phyloP scores from a whole-genome alignment of 2,329 filamentous ascomycete genomes.

The Dactylonectria macrodidyma region DNA sequence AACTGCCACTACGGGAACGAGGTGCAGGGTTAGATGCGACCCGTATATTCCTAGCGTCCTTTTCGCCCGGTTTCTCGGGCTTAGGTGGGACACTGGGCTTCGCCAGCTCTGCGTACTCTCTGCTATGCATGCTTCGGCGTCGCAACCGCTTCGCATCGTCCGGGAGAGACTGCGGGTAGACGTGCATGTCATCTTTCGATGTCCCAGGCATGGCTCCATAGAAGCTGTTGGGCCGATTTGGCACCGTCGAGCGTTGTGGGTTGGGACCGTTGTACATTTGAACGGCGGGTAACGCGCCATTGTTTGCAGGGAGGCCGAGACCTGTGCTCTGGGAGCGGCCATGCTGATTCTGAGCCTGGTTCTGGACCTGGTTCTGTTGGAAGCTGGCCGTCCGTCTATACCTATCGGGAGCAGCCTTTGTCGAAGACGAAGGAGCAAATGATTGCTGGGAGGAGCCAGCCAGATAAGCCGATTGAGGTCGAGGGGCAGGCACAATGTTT shows the following conservation, averaged over 20 bases:
- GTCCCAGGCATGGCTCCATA: slow-evolving; percentile 63
- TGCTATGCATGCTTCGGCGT: slow-evolving; percentile 84
- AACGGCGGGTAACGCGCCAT: slow-evolving; percentile 46
- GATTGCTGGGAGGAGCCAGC: slow-evolving; percentile 62
- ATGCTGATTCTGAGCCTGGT: slow-evolving; percentile 50
- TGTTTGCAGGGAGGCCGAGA: slow-evolving; percentile 42
- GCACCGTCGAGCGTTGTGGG: slow-evolving; percentile 52
- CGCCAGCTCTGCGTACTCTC: slow-evolving; percentile 55
- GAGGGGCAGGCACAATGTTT: slow-evolving; percentile 57
- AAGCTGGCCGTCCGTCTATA: slow-evolving; percentile 75
- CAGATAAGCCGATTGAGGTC: slow-evolving; percentile 61
- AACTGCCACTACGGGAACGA: slow-evolving; percentile 69
- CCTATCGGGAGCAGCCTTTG: slow-evolving; percentile 77
- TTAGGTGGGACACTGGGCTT: slow-evolving; percentile 42
- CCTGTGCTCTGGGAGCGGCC: slow-evolving; percentile 55
- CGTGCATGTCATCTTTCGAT: slow-evolving; percentile 78
- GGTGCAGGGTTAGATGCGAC: slow-evolving; percentile 49
- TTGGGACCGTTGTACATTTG: slow-evolving; percentile 51
- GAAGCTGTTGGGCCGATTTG: slow-evolving; percentile 68
- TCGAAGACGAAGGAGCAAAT: slow-evolving; percentile 58
- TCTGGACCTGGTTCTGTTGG: slow-evolving; percentile 36
- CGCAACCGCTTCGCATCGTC: slow-evolving; percentile 84
- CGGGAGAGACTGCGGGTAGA: slow-evolving; percentile 69
- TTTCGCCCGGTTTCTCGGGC: slow-evolving; percentile 49
- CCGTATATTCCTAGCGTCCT: slow-evolving; percentile 59